Base-by-base conservation (phyloP, 805 yeast genomes). In the Saturnispora bothae region DNA sequence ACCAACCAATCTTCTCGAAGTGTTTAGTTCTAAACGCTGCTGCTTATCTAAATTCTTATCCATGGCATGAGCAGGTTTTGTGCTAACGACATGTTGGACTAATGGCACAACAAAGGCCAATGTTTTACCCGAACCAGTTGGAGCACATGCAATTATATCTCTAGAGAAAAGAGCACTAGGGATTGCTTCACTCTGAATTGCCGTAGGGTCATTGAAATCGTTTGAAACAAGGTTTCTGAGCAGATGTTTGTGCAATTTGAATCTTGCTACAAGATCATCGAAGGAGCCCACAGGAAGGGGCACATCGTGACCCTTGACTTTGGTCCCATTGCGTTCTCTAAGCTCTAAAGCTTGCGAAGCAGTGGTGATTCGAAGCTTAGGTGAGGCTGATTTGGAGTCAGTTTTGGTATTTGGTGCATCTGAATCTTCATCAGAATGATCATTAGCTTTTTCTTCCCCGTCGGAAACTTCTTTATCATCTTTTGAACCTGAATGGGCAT, bases 101-200 rank as follows among this genome's bases (percentile, higher is more conserved):
- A 89, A 50, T 4, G 99, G 98, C 14, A 86, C 73, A 40, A 83
- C 63, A 54, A 82, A 92, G 22, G 96, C 94, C 34, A 92, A 65
- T 0, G 98, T 92, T 56, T 92, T 92, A 66, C 98, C 98, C 4
- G 96, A 85, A 49, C 98, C 98, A 1, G 98, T 92, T 33, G 97
- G 97, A 0, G 97, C 96, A 67, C 96, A 84, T 1, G 95, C 94
- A 31, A 92, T 65, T 25, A 92, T 56, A 54, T 89, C 96, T 42
- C 94, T 71, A 21, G 66, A 69, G 38, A 73, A 67, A 38, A 85
- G 60, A 12, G 83, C 60, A 8, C 76, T 64, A 2, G 98, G 96
- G 30, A 92, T 77, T 2, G 86, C 76, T 57, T 92, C 96, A 44
- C 85, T 73, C 61, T 92, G 99, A 49, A 92, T 83, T 3, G 96